phyloP scores from a whole-genome alignment of 163 green algal genomes.

The Smithsoniella earleae region DNA sequence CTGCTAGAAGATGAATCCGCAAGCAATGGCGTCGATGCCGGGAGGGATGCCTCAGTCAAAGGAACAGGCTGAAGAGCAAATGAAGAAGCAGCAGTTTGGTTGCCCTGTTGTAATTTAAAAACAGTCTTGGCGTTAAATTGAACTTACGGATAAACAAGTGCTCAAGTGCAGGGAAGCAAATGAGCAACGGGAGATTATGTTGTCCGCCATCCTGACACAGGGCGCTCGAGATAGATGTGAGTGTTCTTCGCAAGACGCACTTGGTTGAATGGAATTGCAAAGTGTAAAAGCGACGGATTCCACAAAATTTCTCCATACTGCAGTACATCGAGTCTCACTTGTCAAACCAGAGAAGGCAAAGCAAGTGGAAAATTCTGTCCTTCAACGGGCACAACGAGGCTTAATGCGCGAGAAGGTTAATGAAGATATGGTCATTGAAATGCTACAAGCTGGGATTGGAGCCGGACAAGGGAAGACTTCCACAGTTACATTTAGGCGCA shows the following conservation, averaged over 20 bases:
- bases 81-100: slow-evolving; percentile 24
- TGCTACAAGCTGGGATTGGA: background rate
- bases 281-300: no score
- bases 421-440: slow-evolving; percentile 25
- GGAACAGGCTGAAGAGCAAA: slow-evolving; percentile 23
- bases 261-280: background rate
- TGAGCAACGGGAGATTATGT: slow-evolving; percentile 16
- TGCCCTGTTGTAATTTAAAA: no score
- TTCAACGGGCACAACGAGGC: slow-evolving; percentile 10
- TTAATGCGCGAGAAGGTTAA: slow-evolving; percentile 16
- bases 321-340: slow-evolving; percentile 19
- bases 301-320: no score
- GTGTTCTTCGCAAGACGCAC: background rate
- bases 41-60: slow-evolving; percentile 3
- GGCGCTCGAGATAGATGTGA: background rate
- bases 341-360: slow-evolving; percentile 30
- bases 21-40: no score
- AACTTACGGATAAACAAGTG: no score
- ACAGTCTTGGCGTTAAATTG: no score
- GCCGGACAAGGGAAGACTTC: background rate
- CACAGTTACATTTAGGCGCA: slow-evolving; percentile 12
- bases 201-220: slow-evolving; percentile 9
- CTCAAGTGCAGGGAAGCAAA: slow-evolving; percentile 4
- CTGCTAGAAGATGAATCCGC: no score
- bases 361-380: slow-evolving; percentile 15